Evolutionary conservation across 1,139 yeast species (phyloP).

Genomic region (Lodderomyces jiufengensis): DNA sequence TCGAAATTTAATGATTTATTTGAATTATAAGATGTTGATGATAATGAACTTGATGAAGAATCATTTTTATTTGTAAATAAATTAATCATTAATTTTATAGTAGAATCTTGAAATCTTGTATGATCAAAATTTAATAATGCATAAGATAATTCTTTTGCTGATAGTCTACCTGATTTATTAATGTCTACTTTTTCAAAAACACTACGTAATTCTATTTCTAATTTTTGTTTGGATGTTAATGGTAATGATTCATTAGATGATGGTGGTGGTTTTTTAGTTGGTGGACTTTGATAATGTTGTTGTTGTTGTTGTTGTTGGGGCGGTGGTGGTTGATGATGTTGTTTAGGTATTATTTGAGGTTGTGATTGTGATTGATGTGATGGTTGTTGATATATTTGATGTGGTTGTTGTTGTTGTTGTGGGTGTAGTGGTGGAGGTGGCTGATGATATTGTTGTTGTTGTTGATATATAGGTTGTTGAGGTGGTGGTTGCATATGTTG

Average conservation of each 20-base stretch:
- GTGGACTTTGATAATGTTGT: slow-evolving; percentile 11
- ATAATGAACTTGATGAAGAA: slow-evolving; percentile 3
- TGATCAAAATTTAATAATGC: slow-evolving; percentile 67
- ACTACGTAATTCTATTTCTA: slow-evolving; percentile 49
- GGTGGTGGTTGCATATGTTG: slow-evolving; percentile 12
- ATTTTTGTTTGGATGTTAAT: slow-evolving; percentile 13
- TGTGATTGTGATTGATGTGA: slow-evolving; percentile 15
- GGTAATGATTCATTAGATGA: slow-evolving; percentile 10
- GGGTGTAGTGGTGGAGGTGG: slow-evolving; percentile 13
- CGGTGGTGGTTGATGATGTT: slow-evolving; percentile 13
- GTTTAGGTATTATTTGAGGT: slow-evolving; percentile 13
- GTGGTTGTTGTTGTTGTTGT: slow-evolving; percentile 11
- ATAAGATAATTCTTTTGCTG: slow-evolving; percentile 55
- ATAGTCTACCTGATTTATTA: slow-evolving; percentile 52
- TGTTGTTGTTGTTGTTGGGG: slow-evolving; percentile 14
- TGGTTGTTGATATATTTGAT: slow-evolving; percentile 9
- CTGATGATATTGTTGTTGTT: slow-evolving; percentile 13
- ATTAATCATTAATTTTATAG: slow-evolving; percentile 63
- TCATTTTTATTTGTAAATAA: slow-evolving; percentile 34
- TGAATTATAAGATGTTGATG: slow-evolving; percentile 26
- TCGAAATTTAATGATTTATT: slow-evolving; percentile 43
- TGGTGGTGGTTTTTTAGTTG: slow-evolving; percentile 3
- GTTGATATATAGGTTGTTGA: slow-evolving; percentile 13
- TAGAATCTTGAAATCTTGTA: slow-evolving; percentile 59
- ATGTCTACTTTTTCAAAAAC: slow-evolving; percentile 56